phyloP scores from a whole-genome alignment of 2,329 filamentous ascomycete genomes.

The Ceratocystis albifundus region DNA sequence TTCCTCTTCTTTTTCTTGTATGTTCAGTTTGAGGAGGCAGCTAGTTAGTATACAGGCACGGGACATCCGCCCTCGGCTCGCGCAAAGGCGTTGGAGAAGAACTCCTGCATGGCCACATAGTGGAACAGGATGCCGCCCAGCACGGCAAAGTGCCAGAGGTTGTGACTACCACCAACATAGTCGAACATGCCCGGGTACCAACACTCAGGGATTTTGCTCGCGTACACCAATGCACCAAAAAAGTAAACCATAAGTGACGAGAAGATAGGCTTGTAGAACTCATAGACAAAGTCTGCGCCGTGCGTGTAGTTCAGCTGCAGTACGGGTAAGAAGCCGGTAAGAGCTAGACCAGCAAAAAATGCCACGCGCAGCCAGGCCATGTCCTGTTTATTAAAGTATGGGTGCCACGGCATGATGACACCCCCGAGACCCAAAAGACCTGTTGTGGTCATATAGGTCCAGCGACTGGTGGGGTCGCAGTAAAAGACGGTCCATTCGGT shows the following conservation, averaged over 20 bases:
- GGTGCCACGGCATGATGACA: conserved; percentile 90
- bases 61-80: conserved; percentile 52
- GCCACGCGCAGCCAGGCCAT: conserved; percentile 87
- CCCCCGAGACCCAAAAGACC: conserved; percentile 72
- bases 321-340: conserved; percentile 81
- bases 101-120: conserved; percentile 89
- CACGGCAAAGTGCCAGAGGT: conserved; percentile 93
- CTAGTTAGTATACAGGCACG: conserved; percentile 35
- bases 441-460: conserved; percentile 74
- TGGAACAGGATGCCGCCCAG: conserved; percentile 95
- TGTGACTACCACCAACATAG: conserved; percentile 89
- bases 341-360: conserved; percentile 78
- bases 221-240: conserved; percentile 73
- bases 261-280: conserved; percentile 77
- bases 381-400: conserved; percentile 80
- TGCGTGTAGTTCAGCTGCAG: conserved; percentile 70
- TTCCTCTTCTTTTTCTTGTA: neutral
- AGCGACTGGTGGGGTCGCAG: conserved; percentile 80
- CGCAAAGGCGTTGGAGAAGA: conserved; percentile 69
- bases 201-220: conserved; percentile 81
- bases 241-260: conserved; percentile 85
- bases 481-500: conserved; percentile 99
- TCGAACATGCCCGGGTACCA: conserved; percentile 92
- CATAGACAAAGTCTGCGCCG: conserved; percentile 66
- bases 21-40: neutral